Base-by-base conservation (phyloP, 371 early-diverging fungal genomes). In the Circinella minor region DNA sequence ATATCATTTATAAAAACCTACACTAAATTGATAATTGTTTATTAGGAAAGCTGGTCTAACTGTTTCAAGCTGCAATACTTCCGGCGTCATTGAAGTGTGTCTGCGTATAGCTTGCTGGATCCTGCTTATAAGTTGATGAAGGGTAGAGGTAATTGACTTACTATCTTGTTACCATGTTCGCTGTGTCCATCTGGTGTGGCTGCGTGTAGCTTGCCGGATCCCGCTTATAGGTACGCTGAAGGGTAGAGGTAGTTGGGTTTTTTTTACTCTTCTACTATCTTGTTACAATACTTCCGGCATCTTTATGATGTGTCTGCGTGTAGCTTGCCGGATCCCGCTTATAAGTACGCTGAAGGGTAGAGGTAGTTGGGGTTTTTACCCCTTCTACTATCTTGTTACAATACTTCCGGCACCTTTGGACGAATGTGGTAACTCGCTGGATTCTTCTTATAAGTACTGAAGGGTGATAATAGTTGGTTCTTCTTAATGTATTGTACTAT, bases 211-310 rank as follows among this genome's bases (percentile, higher is more conserved):
- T 49, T 49, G 49, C 49, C 14, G 49, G 49, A 49, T 49, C 49
- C 49, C 14, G 49, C 49, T 49, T 49, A 49, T 49, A 49, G 49
- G n/a, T n/a, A 9, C 49, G 49, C 49, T 49, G 49, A 49, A 49
- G 49, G 49, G 14, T 49, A n/a, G n/a, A 49, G 49, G 49, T 49
- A n/a, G 49, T 49, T 49, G 49, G 14, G 5, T 4, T 49, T 49
- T 49, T n/a, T n/a, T n/a, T n/a, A n/a, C n/a, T 49, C 49, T 49
- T 49, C 49, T 49, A 49, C 49, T 49, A 49, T 49, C 49, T 49
- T 49, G 49, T 15, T 49, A 49, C 49, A 49, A n/a, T 49, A 49
- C 49, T 49, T 49, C 49, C 49, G 49, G 49, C 49, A 49, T 49
- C 49, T 49, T 49, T 49, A 15, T 9, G 49, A n/a, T 49, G 49